phyloP scores from a whole-genome alignment of 179 eudicot genomes.

The Beta corolliflora region DNA sequence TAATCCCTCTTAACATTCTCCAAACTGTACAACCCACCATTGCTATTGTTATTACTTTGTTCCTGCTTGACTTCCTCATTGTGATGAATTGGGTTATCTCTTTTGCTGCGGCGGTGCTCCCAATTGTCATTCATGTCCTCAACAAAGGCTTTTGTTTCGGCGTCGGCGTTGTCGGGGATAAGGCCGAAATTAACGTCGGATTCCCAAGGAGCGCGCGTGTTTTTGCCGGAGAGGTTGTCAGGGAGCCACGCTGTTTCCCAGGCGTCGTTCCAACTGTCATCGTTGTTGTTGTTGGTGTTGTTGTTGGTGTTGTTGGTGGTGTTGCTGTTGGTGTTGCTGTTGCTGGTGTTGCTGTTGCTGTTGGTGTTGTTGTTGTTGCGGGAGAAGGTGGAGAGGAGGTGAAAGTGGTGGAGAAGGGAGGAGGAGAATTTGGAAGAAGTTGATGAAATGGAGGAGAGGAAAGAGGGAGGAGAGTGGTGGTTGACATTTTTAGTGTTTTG shows the following conservation, averaged over 20 bases:
- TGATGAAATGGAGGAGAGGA: neutral
- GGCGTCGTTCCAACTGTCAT: slow-evolving; percentile 76
- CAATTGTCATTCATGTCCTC: slow-evolving; percentile 92
- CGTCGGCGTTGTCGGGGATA: slow-evolving; percentile 27
- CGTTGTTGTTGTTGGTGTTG: slow-evolving; percentile 20
- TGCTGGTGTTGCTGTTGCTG: neutral
- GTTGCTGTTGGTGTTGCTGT: too few relatives aligned
- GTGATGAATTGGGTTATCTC: neutral
- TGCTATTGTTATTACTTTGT: neutral
- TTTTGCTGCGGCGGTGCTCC: slow-evolving; percentile 57
- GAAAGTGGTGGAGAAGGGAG: neutral
- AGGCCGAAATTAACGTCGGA: slow-evolving; percentile 61
- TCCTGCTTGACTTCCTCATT: neutral
- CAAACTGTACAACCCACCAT: slow-evolving; percentile 47
- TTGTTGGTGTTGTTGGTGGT: slow-evolving; percentile 13
- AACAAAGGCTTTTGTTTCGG: slow-evolving; percentile 83
- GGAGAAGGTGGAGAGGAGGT: neutral
- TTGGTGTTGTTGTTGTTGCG: neutral
- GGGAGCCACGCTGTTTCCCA: slow-evolving; percentile 99
- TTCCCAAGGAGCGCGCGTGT: slow-evolving; percentile 63
- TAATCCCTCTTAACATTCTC: slow-evolving; percentile 82
- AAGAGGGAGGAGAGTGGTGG: too few relatives aligned
- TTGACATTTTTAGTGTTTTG: too few relatives aligned
- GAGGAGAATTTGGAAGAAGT: too few relatives aligned
- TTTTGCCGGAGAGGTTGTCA: slow-evolving; percentile 52